phyloP scores from a whole-genome alignment of 2,329 filamentous ascomycete species.

The Xylaria sp. region DNA sequence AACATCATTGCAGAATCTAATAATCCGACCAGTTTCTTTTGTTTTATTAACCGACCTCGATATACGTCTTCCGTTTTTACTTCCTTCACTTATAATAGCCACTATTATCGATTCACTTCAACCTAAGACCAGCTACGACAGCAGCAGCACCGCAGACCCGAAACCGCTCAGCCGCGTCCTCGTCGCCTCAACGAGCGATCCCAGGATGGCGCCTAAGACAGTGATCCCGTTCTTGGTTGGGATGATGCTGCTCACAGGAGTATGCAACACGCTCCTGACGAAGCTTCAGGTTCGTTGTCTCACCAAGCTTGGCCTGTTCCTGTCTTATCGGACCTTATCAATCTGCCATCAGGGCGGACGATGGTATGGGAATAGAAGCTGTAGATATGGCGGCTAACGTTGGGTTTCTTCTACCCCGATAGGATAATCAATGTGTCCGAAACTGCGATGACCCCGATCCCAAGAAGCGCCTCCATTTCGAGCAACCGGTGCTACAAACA shows the following conservation, averaged over 20 bases:
- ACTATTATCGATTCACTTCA: not conserved
- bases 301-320: conserved; percentile 8
- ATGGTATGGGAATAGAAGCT: not conserved
- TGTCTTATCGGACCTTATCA: not conserved
- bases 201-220: conserved; percentile 74
- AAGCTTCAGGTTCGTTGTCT: conserved; percentile 82
- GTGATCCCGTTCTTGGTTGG: conserved; percentile 86
- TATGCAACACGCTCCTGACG: conserved; percentile 95
- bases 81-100: not conserved
- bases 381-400: conserved; percentile 22
- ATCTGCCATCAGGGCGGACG: not conserved
- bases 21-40: not conserved
- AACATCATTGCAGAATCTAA: conserved; percentile 4
- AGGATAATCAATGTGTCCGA: conserved; percentile 97
- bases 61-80: not conserved
- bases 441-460: conserved; percentile 81
- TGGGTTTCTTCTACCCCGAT: conserved; percentile 8
- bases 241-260: conserved; percentile 96
- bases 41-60: conserved; percentile 2
- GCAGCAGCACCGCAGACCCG: not conserved
- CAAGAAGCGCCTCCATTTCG: conserved; percentile 77
- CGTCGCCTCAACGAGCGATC: not conserved
- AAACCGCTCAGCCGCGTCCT: conserved; percentile 10
- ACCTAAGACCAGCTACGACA: not conserved
- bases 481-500: conserved; percentile 96